Base-by-base conservation (phyloP, 192 early-diverging fungal genomes). In the Coemansia brasiliensis region DNA sequence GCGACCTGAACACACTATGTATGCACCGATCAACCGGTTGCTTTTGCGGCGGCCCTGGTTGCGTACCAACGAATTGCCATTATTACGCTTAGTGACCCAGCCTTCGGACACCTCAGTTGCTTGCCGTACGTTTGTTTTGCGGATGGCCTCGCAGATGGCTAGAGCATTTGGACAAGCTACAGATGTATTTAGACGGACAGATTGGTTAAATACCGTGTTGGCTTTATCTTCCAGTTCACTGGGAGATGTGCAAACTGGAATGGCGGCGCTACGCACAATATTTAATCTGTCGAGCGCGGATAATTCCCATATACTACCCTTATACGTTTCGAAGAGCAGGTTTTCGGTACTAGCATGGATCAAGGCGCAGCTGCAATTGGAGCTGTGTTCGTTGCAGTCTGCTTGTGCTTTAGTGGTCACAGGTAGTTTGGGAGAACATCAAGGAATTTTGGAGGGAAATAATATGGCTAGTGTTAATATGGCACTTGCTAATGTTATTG, bases 1-100 rank as follows among this genome's bases (percentile, higher is more conserved):
- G 49, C 77, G 57, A 8, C 77, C 77, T 0, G 77, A 69, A 11
- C 77, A 80, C 15, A 39, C 44, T 44, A 68, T 80, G 63, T 80
- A 62, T 41, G 40, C 39, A 9, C 48, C 52, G 1, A 25, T 74
- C 43, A 69, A 74, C 39, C 62, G 56, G 7, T 55, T 70, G 17
- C 50, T 80, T 8, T 43, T 80, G 20, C 52, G 48, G 39, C 59
- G 58, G 2, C 71, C 77, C 4, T 69, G 37, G 27, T 21, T 80
- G 56, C 46, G 52, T 1, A 25, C 59, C 27, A 29, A n/a, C 42
- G 63, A 69, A 6, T 45, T 80, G 5, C 77, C 77, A 17, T 38
- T 80, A 44, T 54, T 80, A 3, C 59, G 64, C 12, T 6, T 48
- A 2, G 56, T 57, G 8, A 15, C 74, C 40, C 57, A 49, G 1